phyloP scores from a whole-genome alignment of 2,329 filamentous ascomycete species.

The Diaporthe nobilis region DNA sequence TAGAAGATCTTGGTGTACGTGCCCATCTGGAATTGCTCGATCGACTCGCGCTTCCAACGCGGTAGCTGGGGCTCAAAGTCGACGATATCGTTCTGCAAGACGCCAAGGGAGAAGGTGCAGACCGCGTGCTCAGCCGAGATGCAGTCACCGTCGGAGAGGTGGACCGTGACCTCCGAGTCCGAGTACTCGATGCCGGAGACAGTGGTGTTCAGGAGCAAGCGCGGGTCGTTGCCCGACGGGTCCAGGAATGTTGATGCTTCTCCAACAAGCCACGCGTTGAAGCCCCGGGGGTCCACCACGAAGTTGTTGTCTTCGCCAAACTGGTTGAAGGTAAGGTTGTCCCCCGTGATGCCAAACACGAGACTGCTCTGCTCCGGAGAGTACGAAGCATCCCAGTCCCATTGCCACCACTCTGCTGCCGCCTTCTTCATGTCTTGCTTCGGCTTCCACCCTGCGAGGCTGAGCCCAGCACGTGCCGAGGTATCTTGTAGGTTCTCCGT shows the following conservation, averaged over 20 bases:
- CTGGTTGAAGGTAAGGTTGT: conserved; percentile 74
- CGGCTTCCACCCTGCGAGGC: conserved; percentile 74
- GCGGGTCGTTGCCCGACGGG: conserved; percentile 60
- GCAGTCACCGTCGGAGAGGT: conserved; percentile 67
- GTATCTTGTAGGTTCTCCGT: conserved; percentile 73
- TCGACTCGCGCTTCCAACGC: conserved; percentile 74
- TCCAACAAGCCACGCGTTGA: conserved; percentile 68
- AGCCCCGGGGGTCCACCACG: conserved; percentile 73
- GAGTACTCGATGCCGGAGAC: conserved; percentile 69
- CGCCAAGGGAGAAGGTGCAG: conserved; percentile 77
- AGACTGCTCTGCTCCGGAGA: conserved; percentile 69
- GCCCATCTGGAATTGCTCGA: conserved; percentile 76
- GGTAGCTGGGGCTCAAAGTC: conserved; percentile 72
- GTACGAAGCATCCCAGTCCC: conserved; percentile 72
- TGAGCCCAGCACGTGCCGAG: conserved; percentile 70
- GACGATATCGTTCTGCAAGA: conserved; percentile 74
- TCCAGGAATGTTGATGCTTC: conserved; percentile 71
- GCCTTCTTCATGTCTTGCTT: conserved; percentile 67
- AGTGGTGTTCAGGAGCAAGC: conserved; percentile 70
- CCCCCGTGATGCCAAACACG: conserved; percentile 67
- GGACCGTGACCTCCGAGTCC: conserved; percentile 65
- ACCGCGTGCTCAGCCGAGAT: conserved; percentile 74
- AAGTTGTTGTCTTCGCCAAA: conserved; percentile 74
- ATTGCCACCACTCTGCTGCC: conserved; percentile 72
- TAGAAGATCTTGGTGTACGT: conserved; percentile 82